Conservation (phyloP, 2,329 filamentous ascomycete species). For the Cytospora paraplurivora region DNA sequence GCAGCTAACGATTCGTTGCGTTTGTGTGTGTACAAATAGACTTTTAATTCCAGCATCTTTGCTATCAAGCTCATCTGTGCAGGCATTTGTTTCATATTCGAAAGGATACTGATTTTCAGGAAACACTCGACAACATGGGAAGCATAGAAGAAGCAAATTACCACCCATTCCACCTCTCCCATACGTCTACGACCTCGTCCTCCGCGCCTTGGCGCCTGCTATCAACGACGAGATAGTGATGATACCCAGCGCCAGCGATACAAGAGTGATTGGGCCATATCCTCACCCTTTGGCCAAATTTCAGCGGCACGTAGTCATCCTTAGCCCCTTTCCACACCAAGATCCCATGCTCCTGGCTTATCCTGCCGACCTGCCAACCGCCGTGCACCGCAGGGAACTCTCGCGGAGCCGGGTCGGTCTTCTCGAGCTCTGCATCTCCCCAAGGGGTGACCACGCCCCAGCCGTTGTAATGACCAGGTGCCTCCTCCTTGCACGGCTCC, state of each 20-base stretch:
- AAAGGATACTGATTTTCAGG: no score
- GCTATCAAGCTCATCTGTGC: background rate
- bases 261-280: constrained; percentile 84
- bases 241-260: constrained; percentile 70
- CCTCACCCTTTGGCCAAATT: constrained; percentile 66
- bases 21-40: constrained; percentile 13
- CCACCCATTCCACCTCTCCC: constrained; percentile 72
- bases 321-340: constrained; percentile 59
- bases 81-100: background rate
- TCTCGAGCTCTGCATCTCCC: constrained; percentile 38
- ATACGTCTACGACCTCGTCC: constrained; percentile 72
- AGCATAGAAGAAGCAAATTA: constrained; percentile 38
- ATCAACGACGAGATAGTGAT: constrained; percentile 75
- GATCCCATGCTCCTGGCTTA: constrained; percentile 80
- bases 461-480: constrained; percentile 57
- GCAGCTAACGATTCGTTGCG: constrained; percentile 14
- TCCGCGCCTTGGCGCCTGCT: constrained; percentile 54
- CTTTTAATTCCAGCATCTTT: constrained; percentile 11
- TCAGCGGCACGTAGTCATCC: constrained; percentile 50
- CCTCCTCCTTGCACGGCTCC: constrained; percentile 65
- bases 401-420: constrained; percentile 41
- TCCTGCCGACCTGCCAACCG: constrained; percentile 69
- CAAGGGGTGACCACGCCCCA: constrained; percentile 71
- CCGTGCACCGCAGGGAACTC: constrained; percentile 46
- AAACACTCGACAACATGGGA: background rate